Evolutionary conservation across 2,329 filamentous ascomycete genomes (phyloP).

Genomic region (Fusarium pininemorale): DNA sequence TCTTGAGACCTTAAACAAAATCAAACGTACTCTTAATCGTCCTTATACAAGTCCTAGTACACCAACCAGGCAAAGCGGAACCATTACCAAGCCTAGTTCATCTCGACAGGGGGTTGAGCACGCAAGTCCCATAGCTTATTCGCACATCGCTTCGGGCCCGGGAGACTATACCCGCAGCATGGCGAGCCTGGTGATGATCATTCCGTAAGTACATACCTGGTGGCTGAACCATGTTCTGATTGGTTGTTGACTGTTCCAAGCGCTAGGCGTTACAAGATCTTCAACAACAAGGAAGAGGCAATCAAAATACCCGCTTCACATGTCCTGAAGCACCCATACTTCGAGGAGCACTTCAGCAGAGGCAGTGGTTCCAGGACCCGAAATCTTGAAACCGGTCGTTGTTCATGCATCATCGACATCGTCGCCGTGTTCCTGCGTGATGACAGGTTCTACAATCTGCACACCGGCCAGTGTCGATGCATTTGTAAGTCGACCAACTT

Average conservation of each 20-base stretch:
- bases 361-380: too few species aligned
- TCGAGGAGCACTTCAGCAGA: background rate
- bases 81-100: background rate
- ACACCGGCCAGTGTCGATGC: background rate
- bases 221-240: background rate
- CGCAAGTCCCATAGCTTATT: background rate
- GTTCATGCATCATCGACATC: background rate
- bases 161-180: background rate
- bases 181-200: background rate
- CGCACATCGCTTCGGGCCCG: background rate
- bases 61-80: background rate
- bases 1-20: background rate
- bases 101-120: background rate
- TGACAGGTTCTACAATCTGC: background rate
- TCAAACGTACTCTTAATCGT: background rate
- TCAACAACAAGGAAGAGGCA: background rate
- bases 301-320: background rate
- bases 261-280: background rate
- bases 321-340: background rate
- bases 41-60: background rate
- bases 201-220: background rate
- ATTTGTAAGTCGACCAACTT: background rate
- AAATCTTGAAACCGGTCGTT: background rate
- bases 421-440: background rate
- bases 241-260: background rate